phyloP scores from a whole-genome alignment of 2,329 filamentous ascomycete species.

The Nothophaeocryptopus gaeumannii region DNA sequence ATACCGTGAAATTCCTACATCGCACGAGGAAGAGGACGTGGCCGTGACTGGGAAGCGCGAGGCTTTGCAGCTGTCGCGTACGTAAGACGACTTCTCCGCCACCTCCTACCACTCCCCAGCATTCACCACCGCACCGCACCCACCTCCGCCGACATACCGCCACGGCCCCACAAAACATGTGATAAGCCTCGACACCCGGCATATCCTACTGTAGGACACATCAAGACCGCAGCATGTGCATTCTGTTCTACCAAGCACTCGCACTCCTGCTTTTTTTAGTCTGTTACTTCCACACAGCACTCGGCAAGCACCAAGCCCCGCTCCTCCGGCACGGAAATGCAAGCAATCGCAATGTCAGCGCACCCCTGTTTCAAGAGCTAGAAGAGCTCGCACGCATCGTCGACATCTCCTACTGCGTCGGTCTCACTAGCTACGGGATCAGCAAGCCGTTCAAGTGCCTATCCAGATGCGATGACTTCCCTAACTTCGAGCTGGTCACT shows the following conservation, averaged over 20 bases:
- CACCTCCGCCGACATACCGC: no score
- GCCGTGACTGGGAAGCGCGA: no score
- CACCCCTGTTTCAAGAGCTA: constrained; percentile 70
- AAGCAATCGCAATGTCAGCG: constrained; percentile 51
- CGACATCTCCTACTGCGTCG: constrained; percentile 92
- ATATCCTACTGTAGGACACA: background rate
- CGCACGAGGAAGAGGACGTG: no score
- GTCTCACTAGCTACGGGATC: constrained; percentile 78
- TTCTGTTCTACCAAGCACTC: constrained; percentile 1
- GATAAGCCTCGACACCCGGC: no score
- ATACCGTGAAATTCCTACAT: no score
- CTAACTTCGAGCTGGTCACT: constrained; percentile 70
- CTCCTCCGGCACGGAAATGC: constrained; percentile 28
- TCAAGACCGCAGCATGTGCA: background rate
- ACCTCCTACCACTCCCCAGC: no score
- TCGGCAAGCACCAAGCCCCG: constrained; percentile 28
- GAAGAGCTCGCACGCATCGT: constrained; percentile 88
- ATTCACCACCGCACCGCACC: no score
- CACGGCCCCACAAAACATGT: no score
- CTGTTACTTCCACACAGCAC: constrained; percentile 19
- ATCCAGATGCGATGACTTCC: constrained; percentile 81
- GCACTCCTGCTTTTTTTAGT: constrained; percentile 22
- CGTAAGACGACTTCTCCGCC: no score
- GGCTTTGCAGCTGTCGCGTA: no score
- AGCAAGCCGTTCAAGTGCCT: constrained; percentile 78